A percentile compares a stretch with the other conserved stretches of the same genome.
phyloP scores from a whole-genome alignment of 1,284 basidiomycete genomes.

The Ceratobasidium sp. region DNA sequence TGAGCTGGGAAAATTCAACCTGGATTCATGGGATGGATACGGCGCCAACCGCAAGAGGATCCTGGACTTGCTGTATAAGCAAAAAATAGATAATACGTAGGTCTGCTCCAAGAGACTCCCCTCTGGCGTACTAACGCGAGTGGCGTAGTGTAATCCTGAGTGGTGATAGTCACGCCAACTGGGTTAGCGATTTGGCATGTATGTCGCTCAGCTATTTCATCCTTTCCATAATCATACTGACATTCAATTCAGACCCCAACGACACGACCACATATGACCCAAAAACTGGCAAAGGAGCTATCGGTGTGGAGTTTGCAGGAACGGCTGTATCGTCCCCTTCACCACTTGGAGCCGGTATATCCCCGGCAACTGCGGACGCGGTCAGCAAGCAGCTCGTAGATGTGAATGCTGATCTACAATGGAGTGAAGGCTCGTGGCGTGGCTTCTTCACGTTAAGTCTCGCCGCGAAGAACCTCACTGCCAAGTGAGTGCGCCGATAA shows the following conservation, averaged over 20 bases:
- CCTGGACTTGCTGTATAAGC: slow-evolving; percentile 60
- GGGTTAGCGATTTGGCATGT: slow-evolving; percentile 66
- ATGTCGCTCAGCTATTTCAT: slow-evolving; percentile 37
- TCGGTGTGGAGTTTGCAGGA: slow-evolving; percentile 72
- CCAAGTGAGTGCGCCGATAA: slow-evolving; percentile 54
- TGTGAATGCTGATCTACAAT: slow-evolving; percentile 64
- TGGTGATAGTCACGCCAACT: slow-evolving; percentile 72
- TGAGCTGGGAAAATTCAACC: slow-evolving; percentile 48
- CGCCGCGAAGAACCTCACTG: slow-evolving; percentile 56
- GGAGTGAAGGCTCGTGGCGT: slow-evolving; percentile 68
- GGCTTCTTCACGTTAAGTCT: slow-evolving; percentile 68
- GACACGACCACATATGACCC: slow-evolving; percentile 64
- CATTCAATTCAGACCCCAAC: slow-evolving; percentile 55
- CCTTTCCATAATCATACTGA: neutral
- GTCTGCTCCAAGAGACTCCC: neutral
- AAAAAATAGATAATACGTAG: slow-evolving; percentile 62
- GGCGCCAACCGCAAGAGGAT: slow-evolving; percentile 64
- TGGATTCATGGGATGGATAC: slow-evolving; percentile 73
- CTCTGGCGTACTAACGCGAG: neutral
- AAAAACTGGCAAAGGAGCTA: slow-evolving; percentile 60
- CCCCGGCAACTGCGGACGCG: slow-evolving; percentile 54
- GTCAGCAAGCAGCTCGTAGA: slow-evolving; percentile 55
- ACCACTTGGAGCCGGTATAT: slow-evolving; percentile 58
- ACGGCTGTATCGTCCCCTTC: slow-evolving; percentile 67
- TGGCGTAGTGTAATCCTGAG: slow-evolving; percentile 57